These are phyloP conservation scores for Oxyria digyna DNA, from an alignment of 148 eudicot species.

Conservation along the genomic window DNA sequence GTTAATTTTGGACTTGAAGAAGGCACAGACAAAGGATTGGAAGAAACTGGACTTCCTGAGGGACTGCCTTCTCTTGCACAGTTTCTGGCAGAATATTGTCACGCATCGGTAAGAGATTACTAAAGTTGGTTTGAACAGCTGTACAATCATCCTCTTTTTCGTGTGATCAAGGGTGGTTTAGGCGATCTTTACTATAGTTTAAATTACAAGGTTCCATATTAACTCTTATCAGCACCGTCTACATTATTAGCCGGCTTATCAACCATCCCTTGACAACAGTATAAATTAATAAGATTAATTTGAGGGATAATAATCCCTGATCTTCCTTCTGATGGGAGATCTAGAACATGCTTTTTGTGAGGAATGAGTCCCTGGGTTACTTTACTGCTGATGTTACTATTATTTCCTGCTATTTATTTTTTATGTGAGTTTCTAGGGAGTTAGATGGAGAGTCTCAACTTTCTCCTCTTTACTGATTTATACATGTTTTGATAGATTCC, in stretches of 20 bases:
- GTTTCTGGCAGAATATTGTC: constrained; percentile 75
- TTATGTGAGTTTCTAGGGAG: too few species aligned
- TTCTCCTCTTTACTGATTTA: too few species aligned
- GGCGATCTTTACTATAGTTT: background rate
- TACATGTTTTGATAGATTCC: too few species aligned
- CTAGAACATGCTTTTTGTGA: background rate
- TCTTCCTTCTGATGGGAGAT: background rate
- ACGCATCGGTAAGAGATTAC: constrained; percentile 50
- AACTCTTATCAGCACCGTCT: background rate
- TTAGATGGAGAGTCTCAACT: too few species aligned
- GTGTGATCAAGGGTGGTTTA: background rate
- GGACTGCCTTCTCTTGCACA: constrained; percentile 80
- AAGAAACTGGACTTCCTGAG: constrained; percentile 55
- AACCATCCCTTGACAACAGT: background rate
- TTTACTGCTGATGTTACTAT: background rate
- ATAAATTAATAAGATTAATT: background rate
- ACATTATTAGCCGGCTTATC: background rate
- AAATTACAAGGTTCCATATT: background rate
- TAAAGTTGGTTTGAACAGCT: background rate
- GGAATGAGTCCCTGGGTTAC: too few species aligned
- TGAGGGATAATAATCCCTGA: background rate
- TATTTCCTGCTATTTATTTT: too few species aligned
- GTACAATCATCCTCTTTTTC: background rate
- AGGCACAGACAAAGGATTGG: constrained; percentile 49
- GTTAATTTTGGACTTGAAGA: constrained; percentile 37